Base-by-base conservation (phyloP, 164 flowering plant genomes). In the Malania oleifera region DNA sequence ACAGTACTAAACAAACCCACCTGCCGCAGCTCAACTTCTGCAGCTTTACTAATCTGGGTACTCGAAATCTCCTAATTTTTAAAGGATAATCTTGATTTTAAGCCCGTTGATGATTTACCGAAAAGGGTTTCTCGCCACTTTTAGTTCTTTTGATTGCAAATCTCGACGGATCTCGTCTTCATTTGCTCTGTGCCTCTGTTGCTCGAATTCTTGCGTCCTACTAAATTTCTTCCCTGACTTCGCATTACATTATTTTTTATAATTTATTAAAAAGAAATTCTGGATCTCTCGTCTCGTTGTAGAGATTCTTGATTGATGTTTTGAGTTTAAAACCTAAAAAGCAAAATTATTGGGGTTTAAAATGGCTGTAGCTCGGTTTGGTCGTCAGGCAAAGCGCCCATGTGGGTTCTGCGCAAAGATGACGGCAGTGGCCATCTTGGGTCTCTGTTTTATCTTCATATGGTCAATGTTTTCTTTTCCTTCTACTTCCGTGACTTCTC, bases 381-480 rank as follows among this genome's bases (percentile, higher is more conserved):
- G 68, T 51, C 84, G 91, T 43, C 87, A 76, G 37, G 82, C 70
- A 13, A 89, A 80, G 61, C 82, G 87, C 39, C 86, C 85, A 27
- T 60, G 61, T 74, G 92, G 98, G 52, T 59, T 93, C 40, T 83
- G 81, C 41, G 64, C 75, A 20, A 93, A 93, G 80, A 64, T 83
- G 76, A 68, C 85, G 8, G 81, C 84, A 19, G 87, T 80, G 4
- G 84, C 77, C n/a, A 41, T 82, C 7, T 63, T 89, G 75, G 98
- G 98, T 65, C 73, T 93, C 19, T 80, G 93, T 58, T 89, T 86
- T 47, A 71, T 87, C 2, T 63, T 89, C 22, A 54, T 82, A 13
- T 89, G 91, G 96, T 86, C 87, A 44, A 46, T 80, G 41, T 82
- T 86, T 61, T 89, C 89, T 22, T 60, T 78, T 49, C 69, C 91